Evolutionary conservation across 176 grass and related monocot species (phyloP), one percentile per base, ranked within the genome.

Genomic region (Otatea glauca): DNA sequence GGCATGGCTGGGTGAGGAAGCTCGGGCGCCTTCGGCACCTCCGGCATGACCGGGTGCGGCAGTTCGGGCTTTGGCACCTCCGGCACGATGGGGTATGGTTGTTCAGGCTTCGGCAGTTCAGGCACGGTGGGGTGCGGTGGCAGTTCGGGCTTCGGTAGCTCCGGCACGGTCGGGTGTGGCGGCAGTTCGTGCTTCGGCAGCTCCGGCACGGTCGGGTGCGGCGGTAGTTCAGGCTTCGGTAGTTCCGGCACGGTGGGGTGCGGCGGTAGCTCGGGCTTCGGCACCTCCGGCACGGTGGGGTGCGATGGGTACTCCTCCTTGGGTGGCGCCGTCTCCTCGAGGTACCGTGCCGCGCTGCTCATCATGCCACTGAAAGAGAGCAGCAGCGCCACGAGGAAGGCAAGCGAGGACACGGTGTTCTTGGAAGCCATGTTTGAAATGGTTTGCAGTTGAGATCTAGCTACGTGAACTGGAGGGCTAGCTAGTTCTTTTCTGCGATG

Each of bases 361-460:
- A n/a, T 64, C 88, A 80, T 69, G 69, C 37, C 7, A 34, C 75
- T 60, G 75, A 81, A 80, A 0, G 76, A 59, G 39, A 89, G 76
- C 72, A 89, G 87, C 39, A 85, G 23, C 18, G 50, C 81, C 68
- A 42, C 0, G 51, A 89, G 63, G 63, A 85, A 54, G 18, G 34
- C 5, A 29, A 74, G 14, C 2, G 42, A 68, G 0, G 62, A 23
- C 82, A 68, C 42, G n/a, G 88, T 41, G 47, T 2, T 81, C 64
- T 35, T 81, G 35, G 23, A 81, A 2, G 2, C 71, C 88, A 86
- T 89, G 11, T 1, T 72, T 5, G 27, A 16, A 16, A 13, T 83
- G 69, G 12, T 6, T 6, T 51, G 3, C 11, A 9, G 37, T 21
- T 55, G 58, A 15, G 81, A 75, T 65, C n/a, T 72, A 1, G 54